Evolutionary conservation across 169 alveolate species (phyloP).

Genomic region (Babesia ovis): DNA sequence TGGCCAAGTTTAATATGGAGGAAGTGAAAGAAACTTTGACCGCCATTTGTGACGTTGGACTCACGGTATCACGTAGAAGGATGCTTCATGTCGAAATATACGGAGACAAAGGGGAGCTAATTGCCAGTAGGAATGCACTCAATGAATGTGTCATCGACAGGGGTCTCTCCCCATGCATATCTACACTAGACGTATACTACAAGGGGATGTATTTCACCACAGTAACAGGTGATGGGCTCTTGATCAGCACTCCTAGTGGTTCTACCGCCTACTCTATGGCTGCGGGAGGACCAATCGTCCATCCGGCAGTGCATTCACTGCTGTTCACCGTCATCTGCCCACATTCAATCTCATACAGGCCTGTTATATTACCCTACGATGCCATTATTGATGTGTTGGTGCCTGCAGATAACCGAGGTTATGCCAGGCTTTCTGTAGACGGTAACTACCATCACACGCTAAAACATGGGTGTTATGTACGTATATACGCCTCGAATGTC

Average conservation of each 20-base stretch:
- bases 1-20: constrained; percentile 74
- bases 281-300: constrained; percentile 97
- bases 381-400: constrained; percentile 61
- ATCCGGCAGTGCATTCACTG: constrained; percentile 87
- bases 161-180: constrained; percentile 69
- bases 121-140: constrained; percentile 57
- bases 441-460: constrained; percentile 63
- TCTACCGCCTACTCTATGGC: constrained; percentile 96
- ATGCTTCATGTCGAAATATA: constrained; percentile 40
- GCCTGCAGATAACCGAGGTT: constrained; percentile 73
- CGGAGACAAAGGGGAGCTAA: constrained; percentile 47
- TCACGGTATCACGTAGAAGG: constrained; percentile 54
- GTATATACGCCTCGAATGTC: constrained; percentile 23
- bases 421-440: constrained; percentile 68
- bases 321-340: constrained; percentile 94
- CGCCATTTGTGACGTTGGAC: constrained; percentile 28
- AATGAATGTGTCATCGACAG: constrained; percentile 80
- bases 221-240: constrained; percentile 78
- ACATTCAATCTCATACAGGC: constrained; percentile 93
- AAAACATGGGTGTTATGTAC: constrained; percentile 59
- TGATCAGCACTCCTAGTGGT: constrained; percentile 96
- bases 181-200: constrained; percentile 71
- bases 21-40: constrained; percentile 50
- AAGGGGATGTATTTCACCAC: constrained; percentile 72
- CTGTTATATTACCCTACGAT: constrained; percentile 86